Evolutionary conservation across 1,284 basidiomycete genomes (phyloP).

Genomic region (Boletus chippewaensis): DNA sequence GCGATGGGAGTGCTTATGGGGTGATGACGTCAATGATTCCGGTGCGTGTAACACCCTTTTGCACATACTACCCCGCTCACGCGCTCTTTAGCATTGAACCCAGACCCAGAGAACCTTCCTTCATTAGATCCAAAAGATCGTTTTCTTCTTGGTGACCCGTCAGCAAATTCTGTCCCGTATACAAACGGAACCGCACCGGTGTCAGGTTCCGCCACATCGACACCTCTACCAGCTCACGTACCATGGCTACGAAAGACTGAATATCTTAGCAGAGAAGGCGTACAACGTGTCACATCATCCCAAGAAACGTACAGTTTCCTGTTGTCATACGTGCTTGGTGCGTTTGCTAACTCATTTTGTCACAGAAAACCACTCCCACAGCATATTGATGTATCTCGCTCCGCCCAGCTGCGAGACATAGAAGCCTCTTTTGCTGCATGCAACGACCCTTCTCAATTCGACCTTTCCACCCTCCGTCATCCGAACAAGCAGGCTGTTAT

Average conservation of each 20-base stretch:
- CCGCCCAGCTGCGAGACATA: constrained; percentile 77
- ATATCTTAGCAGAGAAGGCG: constrained; percentile 67
- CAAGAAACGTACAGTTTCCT: constrained; percentile 50
- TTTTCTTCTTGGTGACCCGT: constrained; percentile 57
- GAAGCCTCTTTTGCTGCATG: constrained; percentile 72
- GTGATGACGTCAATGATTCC: constrained; percentile 64
- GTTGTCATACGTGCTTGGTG: neutral
- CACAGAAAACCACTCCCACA: constrained; percentile 47
- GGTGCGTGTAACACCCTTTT: constrained; percentile 38
- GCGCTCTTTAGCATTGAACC: constrained; percentile 51
- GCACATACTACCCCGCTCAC: constrained; percentile 5
- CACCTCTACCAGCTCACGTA: constrained; percentile 56
- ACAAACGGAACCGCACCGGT: constrained; percentile 37
- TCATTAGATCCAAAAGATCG: constrained; percentile 68
- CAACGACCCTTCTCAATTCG: constrained; percentile 46
- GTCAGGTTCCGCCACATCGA: constrained; percentile 33
- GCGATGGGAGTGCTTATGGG: constrained; percentile 77
- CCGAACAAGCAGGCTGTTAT: constrained; percentile 73
- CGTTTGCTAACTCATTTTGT: neutral
- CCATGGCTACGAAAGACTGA: constrained; percentile 88
- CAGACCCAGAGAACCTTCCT: constrained; percentile 53
- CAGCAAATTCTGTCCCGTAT: constrained; percentile 39
- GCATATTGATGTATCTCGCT: constrained; percentile 67
- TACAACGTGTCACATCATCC: constrained; percentile 39
- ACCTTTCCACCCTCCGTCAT: constrained; percentile 58